Evolutionary conservation across 768 basidiomycete species (phyloP).

Genomic region (Hortiboletus flavorubellus): DNA sequence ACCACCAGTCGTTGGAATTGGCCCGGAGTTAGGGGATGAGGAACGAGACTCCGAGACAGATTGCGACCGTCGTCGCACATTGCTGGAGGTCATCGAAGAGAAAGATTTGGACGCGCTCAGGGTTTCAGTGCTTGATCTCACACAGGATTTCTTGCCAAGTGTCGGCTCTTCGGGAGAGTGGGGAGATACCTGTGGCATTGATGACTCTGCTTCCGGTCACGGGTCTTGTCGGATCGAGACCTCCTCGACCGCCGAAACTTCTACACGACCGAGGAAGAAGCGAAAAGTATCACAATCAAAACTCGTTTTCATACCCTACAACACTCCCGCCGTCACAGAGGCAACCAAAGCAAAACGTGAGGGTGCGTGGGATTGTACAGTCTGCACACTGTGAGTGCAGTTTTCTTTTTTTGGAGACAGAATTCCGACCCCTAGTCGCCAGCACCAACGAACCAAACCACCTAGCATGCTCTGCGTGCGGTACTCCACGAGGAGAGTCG

Average conservation of each 20-base stretch:
- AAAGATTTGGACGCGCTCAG: slow-evolving; percentile 44
- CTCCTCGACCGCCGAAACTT: not conserved
- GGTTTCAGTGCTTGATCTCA: slow-evolving; percentile 42
- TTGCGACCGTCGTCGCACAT: slow-evolving; percentile 46
- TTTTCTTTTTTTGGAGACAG: not conserved
- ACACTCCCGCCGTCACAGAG: not conserved
- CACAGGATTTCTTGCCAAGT: slow-evolving; percentile 47
- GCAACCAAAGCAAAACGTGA: slow-evolving; percentile 37
- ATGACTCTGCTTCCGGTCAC: not conserved
- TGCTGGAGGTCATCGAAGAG: slow-evolving; percentile 46
- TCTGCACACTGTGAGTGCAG: slow-evolving; percentile 61
- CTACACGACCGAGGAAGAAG: slow-evolving; percentile 15
- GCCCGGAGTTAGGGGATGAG: slow-evolving; percentile 37
- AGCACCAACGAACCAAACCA: slow-evolving; percentile 53
- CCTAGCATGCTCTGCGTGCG: slow-evolving; percentile 62
- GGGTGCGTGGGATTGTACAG: slow-evolving; percentile 48
- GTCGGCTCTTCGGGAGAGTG: not conserved
- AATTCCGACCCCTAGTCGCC: slow-evolving; percentile 6
- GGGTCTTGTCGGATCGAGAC: not conserved
- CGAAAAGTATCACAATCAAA: slow-evolving; percentile 21
- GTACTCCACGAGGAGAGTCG: slow-evolving; percentile 47
- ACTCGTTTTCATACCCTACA: not conserved
- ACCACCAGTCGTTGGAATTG: slow-evolving; percentile 26
- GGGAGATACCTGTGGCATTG: slow-evolving; percentile 1
- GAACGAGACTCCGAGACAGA: slow-evolving; percentile 45